Base-by-base conservation (phyloP, 805 yeast species). In the Candida patagonica region DNA sequence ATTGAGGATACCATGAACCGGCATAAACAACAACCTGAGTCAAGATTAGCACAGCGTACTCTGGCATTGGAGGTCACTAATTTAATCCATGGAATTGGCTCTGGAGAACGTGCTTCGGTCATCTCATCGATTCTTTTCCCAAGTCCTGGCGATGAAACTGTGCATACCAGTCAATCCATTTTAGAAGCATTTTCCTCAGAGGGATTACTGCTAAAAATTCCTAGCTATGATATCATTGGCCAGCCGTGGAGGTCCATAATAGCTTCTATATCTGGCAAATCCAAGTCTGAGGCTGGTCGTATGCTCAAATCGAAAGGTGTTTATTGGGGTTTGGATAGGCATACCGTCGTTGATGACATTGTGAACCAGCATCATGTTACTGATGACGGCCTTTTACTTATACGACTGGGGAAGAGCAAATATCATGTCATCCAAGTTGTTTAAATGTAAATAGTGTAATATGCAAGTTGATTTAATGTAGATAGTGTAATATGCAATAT, bases 51-150 rank as follows among this genome's bases (percentile, higher is more conserved):
- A 0, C 97, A 92, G 60, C 67, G 75, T 34, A 56, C 78, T 0
- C 68, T 92, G 23, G 97, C 97, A 0, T 61, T 73, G 26, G 95
- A 89, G 55, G 82, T 88, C 35, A 81, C 89, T 5, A 94, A 86
- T 52, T 66, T 92, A 52, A 69, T 92, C 30, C 96, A 88, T 60
- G 97, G 97, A 0, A 68, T 66, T 6, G 89, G 87, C 3, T 69
- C 70, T 7, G 88, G 95, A 2, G 66, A 71, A 20, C 72, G 75
- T 27, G 83, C 92, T 49, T 69, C 63, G 47, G 57, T 63, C 4
- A 57, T 65, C 39, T 73, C 71, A n/a, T 37, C 46, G 3, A 25
- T 49, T 6, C 32, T 50, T 16, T 50, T 47, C 35, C 32, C 36
- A n/a, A 17, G 30, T 10, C 15, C 23, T n/a, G 43, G 29, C 6